These are phyloP conservation scores for Chlamydomonas reinhardtii DNA, from an alignment of 163 green algal species.

Conservation along the genomic window DNA sequence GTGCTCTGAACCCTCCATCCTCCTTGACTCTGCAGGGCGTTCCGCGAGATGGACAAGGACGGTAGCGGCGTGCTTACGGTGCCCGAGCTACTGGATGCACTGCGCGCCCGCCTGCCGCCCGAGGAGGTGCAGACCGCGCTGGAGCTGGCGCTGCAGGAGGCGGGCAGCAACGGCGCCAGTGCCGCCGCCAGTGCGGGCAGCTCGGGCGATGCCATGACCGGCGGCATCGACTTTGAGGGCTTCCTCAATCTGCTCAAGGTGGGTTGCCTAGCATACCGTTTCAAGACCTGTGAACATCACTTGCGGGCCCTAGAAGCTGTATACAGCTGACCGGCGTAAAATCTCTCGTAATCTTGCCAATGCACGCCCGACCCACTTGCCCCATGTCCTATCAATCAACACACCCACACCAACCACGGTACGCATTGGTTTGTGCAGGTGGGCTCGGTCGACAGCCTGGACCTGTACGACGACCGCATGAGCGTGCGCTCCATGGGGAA, in stretches of 20 bases:
- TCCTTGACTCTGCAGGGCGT: slow-evolving; percentile 55
- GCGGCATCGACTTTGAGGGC: slow-evolving; percentile 66
- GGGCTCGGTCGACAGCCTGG: slow-evolving; percentile 62
- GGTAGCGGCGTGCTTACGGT: slow-evolving; percentile 54
- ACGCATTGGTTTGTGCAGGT: too few species aligned
- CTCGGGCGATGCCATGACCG: too few species aligned
- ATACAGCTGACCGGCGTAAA: too few species aligned
- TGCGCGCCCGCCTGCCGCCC: slow-evolving; percentile 50
- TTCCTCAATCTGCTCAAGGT: slow-evolving; percentile 67
- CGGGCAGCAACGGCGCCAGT: background rate
- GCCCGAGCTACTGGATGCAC: slow-evolving; percentile 55
- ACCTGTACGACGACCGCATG: slow-evolving; percentile 70
- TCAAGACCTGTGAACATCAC: too few species aligned
- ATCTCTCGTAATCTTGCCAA: too few species aligned
- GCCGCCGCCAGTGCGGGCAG: background rate
- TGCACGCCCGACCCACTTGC: too few species aligned
- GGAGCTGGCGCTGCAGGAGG: slow-evolving; percentile 56
- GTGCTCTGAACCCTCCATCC: too few species aligned
- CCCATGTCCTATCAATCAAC: too few species aligned
- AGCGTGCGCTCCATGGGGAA: slow-evolving; percentile 10
- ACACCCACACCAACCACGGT: too few species aligned
- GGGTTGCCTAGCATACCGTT: too few species aligned
- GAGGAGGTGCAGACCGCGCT: slow-evolving; percentile 54
- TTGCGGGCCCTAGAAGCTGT: too few species aligned
- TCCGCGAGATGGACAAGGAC: slow-evolving; percentile 61